Conservation (phyloP, 495 filamentous ascomycete species). For the Neurospora sp. region DNA sequence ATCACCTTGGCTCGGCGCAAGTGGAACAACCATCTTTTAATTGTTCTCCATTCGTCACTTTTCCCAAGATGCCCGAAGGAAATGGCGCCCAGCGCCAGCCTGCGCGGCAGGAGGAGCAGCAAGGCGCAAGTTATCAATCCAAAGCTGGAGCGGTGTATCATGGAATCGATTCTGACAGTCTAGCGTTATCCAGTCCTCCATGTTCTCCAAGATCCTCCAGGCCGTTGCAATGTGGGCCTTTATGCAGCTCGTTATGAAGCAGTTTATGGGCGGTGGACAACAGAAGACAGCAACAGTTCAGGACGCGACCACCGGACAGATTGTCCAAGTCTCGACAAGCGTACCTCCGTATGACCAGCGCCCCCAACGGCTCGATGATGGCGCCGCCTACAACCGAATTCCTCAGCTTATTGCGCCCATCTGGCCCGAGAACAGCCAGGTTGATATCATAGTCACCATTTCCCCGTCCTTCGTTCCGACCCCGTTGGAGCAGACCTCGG, state of each 20-base stretch:
- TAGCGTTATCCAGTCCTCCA: conserved; percentile 13
- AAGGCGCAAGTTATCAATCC: conserved; percentile 26
- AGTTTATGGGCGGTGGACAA: conserved; percentile 34
- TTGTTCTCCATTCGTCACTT: not conserved
- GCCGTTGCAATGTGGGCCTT: conserved; percentile 33
- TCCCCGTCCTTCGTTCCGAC: conserved; percentile 62
- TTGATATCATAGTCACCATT: conserved; percentile 83
- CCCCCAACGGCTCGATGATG: conserved; percentile 45
- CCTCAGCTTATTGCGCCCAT: conserved; percentile 77
- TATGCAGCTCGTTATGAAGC: conserved; percentile 38
- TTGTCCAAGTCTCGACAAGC: conserved; percentile 32
- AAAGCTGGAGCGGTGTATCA: not conserved
- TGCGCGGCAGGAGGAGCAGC: conserved; percentile 17
- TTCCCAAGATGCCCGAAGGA: conserved; percentile 28
- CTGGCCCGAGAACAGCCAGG: conserved; percentile 64
- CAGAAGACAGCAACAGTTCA: conserved; percentile 34
- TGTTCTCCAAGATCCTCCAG: conserved; percentile 29
- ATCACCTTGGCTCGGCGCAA: not conserved
- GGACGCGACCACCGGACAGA: conserved; percentile 36
- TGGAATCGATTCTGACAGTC: conserved; percentile 11
- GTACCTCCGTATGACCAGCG: conserved; percentile 60
- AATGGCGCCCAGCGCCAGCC: conserved; percentile 19
- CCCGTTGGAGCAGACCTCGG: conserved; percentile 47
- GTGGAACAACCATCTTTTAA: not conserved
- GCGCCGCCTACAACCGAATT: conserved; percentile 57